These are phyloP conservation scores for Falciphora oryzae DNA, from an alignment of 2,329 filamentous ascomycete genomes.

Conservation along the genomic window DNA sequence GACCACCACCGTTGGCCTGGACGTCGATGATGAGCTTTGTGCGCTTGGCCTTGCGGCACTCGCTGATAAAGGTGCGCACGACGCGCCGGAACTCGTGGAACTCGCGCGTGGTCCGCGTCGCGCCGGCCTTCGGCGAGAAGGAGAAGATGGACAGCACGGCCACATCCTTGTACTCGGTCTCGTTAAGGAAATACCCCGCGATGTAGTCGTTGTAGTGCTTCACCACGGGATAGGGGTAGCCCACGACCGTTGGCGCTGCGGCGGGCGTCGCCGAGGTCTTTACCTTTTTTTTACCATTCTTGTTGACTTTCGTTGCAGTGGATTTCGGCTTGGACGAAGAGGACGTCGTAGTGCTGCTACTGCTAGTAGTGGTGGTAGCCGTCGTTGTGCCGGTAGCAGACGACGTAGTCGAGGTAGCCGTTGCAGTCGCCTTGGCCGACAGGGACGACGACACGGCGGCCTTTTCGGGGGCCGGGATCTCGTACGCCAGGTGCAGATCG, in stretches of 20 bases:
- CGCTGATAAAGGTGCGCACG: constrained; percentile 27
- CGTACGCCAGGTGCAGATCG: constrained; percentile 8
- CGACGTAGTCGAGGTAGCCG: neutral
- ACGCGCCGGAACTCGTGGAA: constrained; percentile 34
- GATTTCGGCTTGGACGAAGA: neutral
- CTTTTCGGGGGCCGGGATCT: constrained; percentile 6
- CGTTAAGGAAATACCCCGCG: constrained; percentile 18
- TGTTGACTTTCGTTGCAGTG: neutral
- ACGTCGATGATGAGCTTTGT: constrained; percentile 56
- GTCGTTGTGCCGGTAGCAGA: neutral
- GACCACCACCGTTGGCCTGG: constrained; percentile 52
- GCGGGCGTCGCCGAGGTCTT: neutral
- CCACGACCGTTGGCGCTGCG: constrained; percentile 14
- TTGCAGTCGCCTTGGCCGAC: neutral
- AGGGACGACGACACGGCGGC: neutral
- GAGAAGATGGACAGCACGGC: constrained; percentile 24
- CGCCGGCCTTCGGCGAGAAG: constrained; percentile 17
- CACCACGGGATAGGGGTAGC: constrained; percentile 26
- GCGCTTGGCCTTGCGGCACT: constrained; percentile 41
- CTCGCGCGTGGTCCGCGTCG: constrained; percentile 19
- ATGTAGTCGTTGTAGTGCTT: constrained; percentile 23
- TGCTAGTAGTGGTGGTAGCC: neutral
- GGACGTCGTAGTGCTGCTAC: neutral
- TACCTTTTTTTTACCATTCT: neutral
- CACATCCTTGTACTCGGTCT: constrained; percentile 24